Evolutionary conservation across 148 eudicot genomes (phyloP).

Genomic region (Fagopyrum tataricum): DNA sequence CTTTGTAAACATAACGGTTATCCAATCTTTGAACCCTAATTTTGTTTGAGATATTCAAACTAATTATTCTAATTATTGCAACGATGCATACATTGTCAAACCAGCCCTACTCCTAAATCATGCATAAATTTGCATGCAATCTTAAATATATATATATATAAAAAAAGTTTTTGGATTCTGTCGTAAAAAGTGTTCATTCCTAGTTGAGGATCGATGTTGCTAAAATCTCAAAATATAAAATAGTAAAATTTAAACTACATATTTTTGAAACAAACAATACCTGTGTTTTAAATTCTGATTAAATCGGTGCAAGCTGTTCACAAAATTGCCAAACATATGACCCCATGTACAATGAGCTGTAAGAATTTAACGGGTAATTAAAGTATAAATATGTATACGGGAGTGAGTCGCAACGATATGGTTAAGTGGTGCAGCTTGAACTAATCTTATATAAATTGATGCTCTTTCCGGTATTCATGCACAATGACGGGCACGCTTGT

Average conservation of each 20-base stretch:
- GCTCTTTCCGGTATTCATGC: constrained; percentile 72
- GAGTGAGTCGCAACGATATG: neutral
- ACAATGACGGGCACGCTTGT: constrained; percentile 91
- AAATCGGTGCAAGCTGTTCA: neutral
- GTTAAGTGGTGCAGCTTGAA: neutral
- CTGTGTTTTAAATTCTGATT: neutral
- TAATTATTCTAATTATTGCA: no score
- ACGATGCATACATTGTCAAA: no score
- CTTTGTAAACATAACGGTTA: neutral
- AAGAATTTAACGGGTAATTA: neutral
- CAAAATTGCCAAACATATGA: constrained; percentile 1
- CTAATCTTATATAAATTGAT: constrained; percentile 28
- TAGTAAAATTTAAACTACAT: no score
- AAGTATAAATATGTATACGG: neutral
- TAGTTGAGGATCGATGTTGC: no score
- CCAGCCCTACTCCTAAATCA: no score
- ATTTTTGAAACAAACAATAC: neutral
- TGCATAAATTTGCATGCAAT: no score
- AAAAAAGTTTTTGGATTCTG: no score
- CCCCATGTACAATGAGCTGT: neutral
- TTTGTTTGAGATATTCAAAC: no score
- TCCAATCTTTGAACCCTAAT: no score
- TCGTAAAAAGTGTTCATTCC: no score
- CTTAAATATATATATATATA: no score
- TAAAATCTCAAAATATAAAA: no score